Percentiles rank a stretch among this genome's conserved stretches.
Evolutionary conservation across 73 alveolate genomes (phyloP).

Genomic region (Durusdinium trenchii): DNA sequence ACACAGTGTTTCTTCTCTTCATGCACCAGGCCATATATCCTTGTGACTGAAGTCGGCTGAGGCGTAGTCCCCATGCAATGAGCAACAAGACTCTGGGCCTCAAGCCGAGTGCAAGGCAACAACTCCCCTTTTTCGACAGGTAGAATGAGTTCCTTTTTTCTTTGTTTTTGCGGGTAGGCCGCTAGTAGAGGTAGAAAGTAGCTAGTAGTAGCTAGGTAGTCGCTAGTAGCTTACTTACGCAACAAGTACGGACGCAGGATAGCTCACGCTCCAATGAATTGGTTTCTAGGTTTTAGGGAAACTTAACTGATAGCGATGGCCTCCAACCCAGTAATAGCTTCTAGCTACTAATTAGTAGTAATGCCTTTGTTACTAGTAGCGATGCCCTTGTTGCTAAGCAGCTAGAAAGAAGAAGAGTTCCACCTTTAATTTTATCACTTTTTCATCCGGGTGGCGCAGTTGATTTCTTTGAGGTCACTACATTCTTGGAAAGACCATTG

Average conservation of each 20-base stretch:
- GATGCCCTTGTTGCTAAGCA: neutral
- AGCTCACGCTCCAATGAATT: too few species aligned
- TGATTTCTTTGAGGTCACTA: conserved; percentile 96
- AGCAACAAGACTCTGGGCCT: neutral
- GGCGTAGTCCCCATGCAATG: neutral
- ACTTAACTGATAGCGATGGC: neutral
- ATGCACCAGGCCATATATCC: neutral
- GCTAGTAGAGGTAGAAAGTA: too few species aligned
- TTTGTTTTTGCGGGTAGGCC: too few species aligned
- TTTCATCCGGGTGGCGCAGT: too few species aligned
- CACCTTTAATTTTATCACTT: too few species aligned
- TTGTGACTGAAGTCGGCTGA: neutral
- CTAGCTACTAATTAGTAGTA: neutral
- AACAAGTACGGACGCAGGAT: too few species aligned
- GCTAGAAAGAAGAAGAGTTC: neutral
- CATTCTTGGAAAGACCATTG: conserved; percentile 95
- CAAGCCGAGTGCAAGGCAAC: neutral
- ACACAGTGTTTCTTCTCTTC: neutral
- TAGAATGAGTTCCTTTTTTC: too few species aligned
- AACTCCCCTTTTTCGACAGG: too few species aligned
- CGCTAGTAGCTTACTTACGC: too few species aligned
- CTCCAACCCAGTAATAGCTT: neutral
- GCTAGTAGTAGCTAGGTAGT: too few species aligned
- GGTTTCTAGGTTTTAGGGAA: neutral
- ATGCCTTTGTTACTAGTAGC: neutral